A percentile compares a stretch with the other conserved stretches of the same genome.
phyloP scores from a whole-genome alignment of 2,329 filamentous ascomycete species.

The Grosmannia huntii region DNA sequence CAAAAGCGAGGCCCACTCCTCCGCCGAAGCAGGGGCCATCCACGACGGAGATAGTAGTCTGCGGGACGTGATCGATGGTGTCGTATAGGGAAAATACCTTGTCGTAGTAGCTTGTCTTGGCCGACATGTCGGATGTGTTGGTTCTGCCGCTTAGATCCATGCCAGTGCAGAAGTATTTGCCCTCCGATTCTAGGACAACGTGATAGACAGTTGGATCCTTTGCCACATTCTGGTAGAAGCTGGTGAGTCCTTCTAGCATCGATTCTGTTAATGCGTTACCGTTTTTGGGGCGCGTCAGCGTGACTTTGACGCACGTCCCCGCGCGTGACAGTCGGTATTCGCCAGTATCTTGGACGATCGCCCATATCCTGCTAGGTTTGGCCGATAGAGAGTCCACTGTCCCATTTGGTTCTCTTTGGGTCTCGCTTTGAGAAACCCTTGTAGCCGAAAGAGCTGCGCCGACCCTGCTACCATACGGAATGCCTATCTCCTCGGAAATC shows the following conservation, averaged over 20 bases:
- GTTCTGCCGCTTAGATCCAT: not conserved
- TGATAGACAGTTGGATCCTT: not conserved
- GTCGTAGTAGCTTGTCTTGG: not conserved
- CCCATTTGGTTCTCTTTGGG: not conserved
- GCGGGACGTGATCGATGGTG: not conserved
- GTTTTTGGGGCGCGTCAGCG: not conserved
- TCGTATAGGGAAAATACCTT: not conserved
- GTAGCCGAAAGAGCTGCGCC: not conserved
- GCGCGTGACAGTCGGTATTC: not conserved
- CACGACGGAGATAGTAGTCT: not conserved
- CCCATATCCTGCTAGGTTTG: not conserved
- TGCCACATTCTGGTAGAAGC: not conserved
- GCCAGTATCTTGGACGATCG: not conserved
- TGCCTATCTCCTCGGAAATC: not conserved
- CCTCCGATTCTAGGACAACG: not conserved
- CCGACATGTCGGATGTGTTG: not conserved
- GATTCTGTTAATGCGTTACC: not conserved
- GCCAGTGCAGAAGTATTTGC: constrained; percentile 1
- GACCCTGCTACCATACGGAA: not conserved
- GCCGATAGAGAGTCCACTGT: not conserved
- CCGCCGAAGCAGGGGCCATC: constrained; percentile 1
- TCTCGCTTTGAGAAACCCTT: not conserved
- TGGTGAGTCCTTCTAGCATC: not conserved
- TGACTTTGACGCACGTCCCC: not conserved
- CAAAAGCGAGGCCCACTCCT: constrained; percentile 1